Percentiles rank a stretch among this genome's conserved stretches.
phyloP scores from a whole-genome alignment of 208 protist species.

The Phytomonas francai region DNA sequence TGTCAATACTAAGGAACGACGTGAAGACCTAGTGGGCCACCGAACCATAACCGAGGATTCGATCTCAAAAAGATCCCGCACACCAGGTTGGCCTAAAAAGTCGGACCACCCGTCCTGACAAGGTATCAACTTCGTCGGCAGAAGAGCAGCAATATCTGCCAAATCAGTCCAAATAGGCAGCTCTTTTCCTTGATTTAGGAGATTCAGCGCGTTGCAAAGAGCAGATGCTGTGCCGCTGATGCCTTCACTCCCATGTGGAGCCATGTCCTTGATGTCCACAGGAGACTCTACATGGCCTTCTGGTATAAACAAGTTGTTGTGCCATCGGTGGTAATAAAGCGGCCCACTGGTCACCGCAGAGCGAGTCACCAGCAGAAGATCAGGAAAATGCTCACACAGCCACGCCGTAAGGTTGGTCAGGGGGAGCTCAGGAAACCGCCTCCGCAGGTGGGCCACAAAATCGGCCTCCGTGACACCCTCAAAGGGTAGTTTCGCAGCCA shows the following conservation, averaged over 20 bases:
- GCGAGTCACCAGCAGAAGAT: constrained; percentile 37
- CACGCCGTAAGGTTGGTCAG: constrained; percentile 20
- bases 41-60: too few species aligned
- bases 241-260: not conserved
- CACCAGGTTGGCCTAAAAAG: too few species aligned
- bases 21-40: too few species aligned
- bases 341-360: constrained; percentile 41
- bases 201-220: constrained; percentile 34
- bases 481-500: constrained; percentile 32
- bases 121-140: constrained; percentile 7
- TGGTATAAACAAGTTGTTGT: constrained; percentile 23
- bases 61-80: too few species aligned
- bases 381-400: constrained; percentile 28
- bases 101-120: too few species aligned
- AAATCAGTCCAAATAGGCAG: constrained; percentile 62
- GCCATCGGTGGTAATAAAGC: constrained; percentile 24
- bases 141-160: constrained; percentile 25
- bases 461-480: constrained; percentile 58
- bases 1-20: too few species aligned
- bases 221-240: not conserved
- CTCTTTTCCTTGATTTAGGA: constrained; percentile 34
- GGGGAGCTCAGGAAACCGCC: constrained; percentile 16
- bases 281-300: constrained; percentile 1
- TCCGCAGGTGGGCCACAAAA: constrained; percentile 20
- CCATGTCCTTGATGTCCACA: not conserved